phyloP scores from a whole-genome alignment of 768 basidiomycete species.

The Lentinus brumalis region DNA sequence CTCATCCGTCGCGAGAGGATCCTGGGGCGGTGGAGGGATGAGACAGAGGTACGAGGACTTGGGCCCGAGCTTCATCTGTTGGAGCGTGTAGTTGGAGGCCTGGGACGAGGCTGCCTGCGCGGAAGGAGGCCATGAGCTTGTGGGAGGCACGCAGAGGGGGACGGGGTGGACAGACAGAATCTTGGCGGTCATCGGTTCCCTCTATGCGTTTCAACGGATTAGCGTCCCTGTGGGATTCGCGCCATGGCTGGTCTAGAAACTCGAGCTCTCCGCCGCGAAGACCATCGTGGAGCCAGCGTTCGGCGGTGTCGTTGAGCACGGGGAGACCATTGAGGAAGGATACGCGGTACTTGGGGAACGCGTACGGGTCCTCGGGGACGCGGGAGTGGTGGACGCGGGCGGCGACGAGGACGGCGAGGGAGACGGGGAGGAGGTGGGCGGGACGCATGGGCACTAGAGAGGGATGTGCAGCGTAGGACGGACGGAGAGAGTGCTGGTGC shows the following conservation, averaged over 20 bases:
- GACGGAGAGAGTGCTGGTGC: background rate
- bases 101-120: slow-evolving; percentile 26
- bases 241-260: slow-evolving; percentile 71
- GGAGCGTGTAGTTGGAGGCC: slow-evolving; percentile 51
- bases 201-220: slow-evolving; percentile 61
- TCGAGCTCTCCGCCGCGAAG: slow-evolving; percentile 74
- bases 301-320: slow-evolving; percentile 68
- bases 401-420: slow-evolving; percentile 29
- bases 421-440: slow-evolving; percentile 35
- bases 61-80: slow-evolving; percentile 75
- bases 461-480: background rate
- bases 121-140: slow-evolving; percentile 17
- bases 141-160: background rate
- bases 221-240: slow-evolving; percentile 41
- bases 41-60: slow-evolving; percentile 75
- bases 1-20: slow-evolving; percentile 44
- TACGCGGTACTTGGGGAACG: slow-evolving; percentile 82
- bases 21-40: slow-evolving; percentile 65
- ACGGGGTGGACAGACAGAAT: slow-evolving; percentile 34
- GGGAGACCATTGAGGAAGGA: slow-evolving; percentile 81
- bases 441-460: slow-evolving; percentile 20
- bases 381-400: slow-evolving; percentile 52
- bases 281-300: slow-evolving; percentile 73
- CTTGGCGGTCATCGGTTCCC: slow-evolving; percentile 42
- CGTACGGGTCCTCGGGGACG: slow-evolving; percentile 77